These are phyloP conservation scores for Clavispora santaluciae DNA, from an alignment of 805 yeast genomes.

Conservation along the genomic window DNA sequence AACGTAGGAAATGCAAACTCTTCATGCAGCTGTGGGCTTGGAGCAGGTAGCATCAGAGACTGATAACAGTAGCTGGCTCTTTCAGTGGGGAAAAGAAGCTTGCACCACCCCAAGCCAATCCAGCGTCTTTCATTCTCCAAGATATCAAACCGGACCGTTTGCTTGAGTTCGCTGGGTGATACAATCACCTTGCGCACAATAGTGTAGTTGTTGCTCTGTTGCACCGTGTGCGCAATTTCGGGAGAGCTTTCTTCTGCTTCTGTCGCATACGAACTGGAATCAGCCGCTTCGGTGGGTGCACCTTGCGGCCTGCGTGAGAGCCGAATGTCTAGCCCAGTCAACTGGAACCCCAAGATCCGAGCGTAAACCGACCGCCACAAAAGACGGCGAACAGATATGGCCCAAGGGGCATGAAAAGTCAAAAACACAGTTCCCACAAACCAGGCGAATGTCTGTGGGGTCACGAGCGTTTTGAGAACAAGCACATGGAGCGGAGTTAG, in stretches of 20 bases:
- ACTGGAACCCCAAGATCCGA: constrained; percentile 30
- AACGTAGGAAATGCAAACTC: constrained; percentile 44
- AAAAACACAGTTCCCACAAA: constrained; percentile 33
- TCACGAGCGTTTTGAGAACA: constrained; percentile 28
- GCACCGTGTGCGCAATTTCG: constrained; percentile 12
- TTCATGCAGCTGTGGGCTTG: constrained; percentile 14
- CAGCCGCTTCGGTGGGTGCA: not conserved
- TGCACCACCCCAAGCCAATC: constrained; percentile 59
- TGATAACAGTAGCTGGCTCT: constrained; percentile 45
- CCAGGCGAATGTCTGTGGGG: constrained; percentile 32
- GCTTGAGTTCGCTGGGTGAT: constrained; percentile 41
- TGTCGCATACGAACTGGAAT: constrained; percentile 4
- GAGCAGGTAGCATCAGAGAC: constrained; percentile 26
- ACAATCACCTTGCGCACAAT: constrained; percentile 33
- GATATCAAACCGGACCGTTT: constrained; percentile 46
- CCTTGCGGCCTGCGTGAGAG: constrained; percentile 11
- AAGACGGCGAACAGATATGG: constrained; percentile 39
- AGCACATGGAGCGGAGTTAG: constrained; percentile 43
- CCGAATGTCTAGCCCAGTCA: constrained; percentile 38
- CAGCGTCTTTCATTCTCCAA: constrained; percentile 58
- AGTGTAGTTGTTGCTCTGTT: constrained; percentile 31
- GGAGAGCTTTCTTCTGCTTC: not conserved
- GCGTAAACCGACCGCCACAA: constrained; percentile 48
- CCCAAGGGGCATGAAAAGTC: constrained; percentile 47
- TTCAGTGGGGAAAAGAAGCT: constrained; percentile 47